Evolutionary conservation across 2,329 filamentous ascomycete species (phyloP), one percentile per base, ranked within the genome.

Genomic region (Cytospora mali): DNA sequence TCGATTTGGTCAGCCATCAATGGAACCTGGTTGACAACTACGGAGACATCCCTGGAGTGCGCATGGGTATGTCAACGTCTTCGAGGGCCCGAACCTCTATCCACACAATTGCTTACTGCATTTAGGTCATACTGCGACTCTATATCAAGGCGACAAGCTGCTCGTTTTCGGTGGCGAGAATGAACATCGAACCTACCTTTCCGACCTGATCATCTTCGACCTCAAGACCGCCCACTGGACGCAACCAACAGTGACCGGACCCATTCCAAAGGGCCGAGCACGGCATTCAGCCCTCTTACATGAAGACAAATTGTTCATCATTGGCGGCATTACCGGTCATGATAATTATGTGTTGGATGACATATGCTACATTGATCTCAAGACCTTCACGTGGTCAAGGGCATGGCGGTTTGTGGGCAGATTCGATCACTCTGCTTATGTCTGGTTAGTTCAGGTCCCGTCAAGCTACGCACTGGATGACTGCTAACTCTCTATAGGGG

Each of bases 11-110:
- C 65, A 93, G 89, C 66, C 88, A 95, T 69, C 92, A 95, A 74
- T 99, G 95, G 95, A 95, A 87, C 68, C 80, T 99, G 56, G 94
- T 99, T 23, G 95, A 98, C 77, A 99, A 99, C 76, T 99, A 97
- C 79, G 95, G 95, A 35, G 94, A 98, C 76, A 98, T 98, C 68
- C 94, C 94, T 5, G 94, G 94, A 16, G 94, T 98, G 55, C 88
- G 94, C 68, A 98, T 98, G 95, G 94, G 93, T 92, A 82, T 69
- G 83, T 68, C 6, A 51, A 28, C 42, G 29, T 21, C 5, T 54
- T 65, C 65, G 51, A 18, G 9, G n/a, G 16, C 14, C 4, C 16
- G 10, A 28, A 21, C 21, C 1, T 10, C 21, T 42, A 31, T 29
- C 13, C 4, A 23, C 28, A n/a, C 4, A 48, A 21, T 16, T 31